phyloP scores from a whole-genome alignment of 257 asterid genomes.

The Solanum chilense region DNA sequence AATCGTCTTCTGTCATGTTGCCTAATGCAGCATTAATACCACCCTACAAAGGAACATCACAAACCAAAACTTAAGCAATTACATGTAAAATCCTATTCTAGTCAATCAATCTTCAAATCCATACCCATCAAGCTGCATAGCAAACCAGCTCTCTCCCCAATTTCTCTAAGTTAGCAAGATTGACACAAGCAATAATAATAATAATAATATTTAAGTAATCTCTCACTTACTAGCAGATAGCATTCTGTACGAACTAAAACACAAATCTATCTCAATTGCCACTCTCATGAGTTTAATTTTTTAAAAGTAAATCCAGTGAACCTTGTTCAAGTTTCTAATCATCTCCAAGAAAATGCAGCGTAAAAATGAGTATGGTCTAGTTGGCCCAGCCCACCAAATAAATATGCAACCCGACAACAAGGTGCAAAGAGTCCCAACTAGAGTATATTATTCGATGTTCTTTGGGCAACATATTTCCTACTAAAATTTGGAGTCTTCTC shows the following conservation, averaged over 20 bases:
- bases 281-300: background rate
- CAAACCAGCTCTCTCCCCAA: background rate
- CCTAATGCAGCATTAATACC: slow-evolving; percentile 98
- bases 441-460: background rate
- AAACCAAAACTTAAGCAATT: background rate
- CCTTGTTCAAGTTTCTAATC: background rate
- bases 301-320: background rate
- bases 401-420: background rate
- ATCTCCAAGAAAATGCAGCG: background rate
- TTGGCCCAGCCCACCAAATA: background rate
- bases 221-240: background rate
- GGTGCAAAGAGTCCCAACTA: background rate
- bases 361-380: background rate
- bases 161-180: background rate
- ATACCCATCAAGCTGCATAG: background rate
- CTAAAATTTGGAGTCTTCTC: background rate
- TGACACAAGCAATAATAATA: background rate
- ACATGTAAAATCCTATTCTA: background rate
- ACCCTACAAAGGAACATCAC: slow-evolving; percentile 36
- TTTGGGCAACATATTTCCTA: background rate
- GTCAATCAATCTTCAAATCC: background rate
- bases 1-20: slow-evolving; percentile 95
- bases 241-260: background rate
- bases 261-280: background rate
- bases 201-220: background rate